Percentiles rank a stretch among this genome's conserved stretches.
Evolutionary conservation across 768 basidiomycete genomes (phyloP).

Genomic region (Naematelia aurantialba): DNA sequence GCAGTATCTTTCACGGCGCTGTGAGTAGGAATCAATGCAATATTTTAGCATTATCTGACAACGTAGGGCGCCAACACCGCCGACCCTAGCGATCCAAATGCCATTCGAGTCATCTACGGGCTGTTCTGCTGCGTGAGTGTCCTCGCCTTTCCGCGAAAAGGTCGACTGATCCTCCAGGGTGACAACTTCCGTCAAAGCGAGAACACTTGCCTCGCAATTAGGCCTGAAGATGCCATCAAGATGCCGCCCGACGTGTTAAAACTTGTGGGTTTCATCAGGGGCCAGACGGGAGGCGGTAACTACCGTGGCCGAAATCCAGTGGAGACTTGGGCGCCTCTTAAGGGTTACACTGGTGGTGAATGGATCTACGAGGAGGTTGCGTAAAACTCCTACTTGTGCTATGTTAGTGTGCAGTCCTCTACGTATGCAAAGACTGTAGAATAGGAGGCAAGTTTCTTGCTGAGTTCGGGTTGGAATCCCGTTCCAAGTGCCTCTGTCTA

Average conservation of each 20-base stretch:
- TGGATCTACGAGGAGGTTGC: slow-evolving; percentile 9
- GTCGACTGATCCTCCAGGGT: slow-evolving; percentile 3
- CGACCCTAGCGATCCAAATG: slow-evolving; percentile 10
- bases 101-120: slow-evolving; percentile 20
- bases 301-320: slow-evolving; percentile 15
- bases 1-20: slow-evolving; percentile 25
- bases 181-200: slow-evolving; percentile 30
- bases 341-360: slow-evolving; percentile 22
- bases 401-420: no score
- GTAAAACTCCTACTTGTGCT: background rate
- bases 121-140: slow-evolving; percentile 15
- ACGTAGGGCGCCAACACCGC: slow-evolving; percentile 20
- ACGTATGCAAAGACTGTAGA: background rate
- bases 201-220: slow-evolving; percentile 15
- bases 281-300: slow-evolving; percentile 16
- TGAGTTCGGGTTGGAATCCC: background rate
- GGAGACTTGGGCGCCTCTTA: slow-evolving; percentile 14
- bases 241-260: slow-evolving; percentile 21
- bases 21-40: no score
- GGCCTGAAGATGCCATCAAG: slow-evolving; percentile 21
- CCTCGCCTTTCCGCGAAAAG: background rate
- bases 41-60: no score
- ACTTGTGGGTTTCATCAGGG: slow-evolving; percentile 17
- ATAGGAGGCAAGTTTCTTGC: background rate
- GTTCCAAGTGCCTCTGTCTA: no score